Percentiles rank a stretch among this genome's conserved stretches.
Conservation (phyloP, 257 asterid genomes). For the Nicotiana tabacum region DNA sequence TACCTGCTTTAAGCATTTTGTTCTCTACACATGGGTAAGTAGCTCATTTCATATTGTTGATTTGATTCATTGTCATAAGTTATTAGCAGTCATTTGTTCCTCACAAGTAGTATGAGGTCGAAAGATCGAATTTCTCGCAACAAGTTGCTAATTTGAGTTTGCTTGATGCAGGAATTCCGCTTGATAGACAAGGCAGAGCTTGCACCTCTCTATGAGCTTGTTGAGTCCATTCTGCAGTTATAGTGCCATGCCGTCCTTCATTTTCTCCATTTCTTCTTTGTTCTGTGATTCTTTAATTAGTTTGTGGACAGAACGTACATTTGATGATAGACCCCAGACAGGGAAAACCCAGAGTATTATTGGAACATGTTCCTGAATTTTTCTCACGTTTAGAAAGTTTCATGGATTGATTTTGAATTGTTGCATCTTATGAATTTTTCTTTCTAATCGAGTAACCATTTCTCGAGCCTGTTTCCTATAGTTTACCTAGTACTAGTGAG, state of each 20-base stretch:
- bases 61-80: not conserved
- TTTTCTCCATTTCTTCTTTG: not conserved
- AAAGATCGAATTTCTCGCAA: not conserved
- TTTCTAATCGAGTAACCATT: not conserved
- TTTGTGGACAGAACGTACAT: not conserved
- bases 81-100: not conserved
- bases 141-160: not conserved
- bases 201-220: slow-evolving; percentile 78
- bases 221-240: slow-evolving; percentile 40
- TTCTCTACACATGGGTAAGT: slow-evolving; percentile 64
- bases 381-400: not conserved
- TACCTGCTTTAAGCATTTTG: slow-evolving; percentile 77
- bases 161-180: slow-evolving; percentile 57
- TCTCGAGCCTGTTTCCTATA: not conserved
- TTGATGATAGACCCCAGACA: not conserved
- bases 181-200: slow-evolving; percentile 82
- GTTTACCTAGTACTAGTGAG: not conserved
- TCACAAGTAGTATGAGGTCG: not conserved
- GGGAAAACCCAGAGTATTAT: not conserved
- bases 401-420: not conserved
- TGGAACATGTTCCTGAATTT: not conserved
- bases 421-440: not conserved
- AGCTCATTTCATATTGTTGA: not conserved
- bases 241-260: not conserved
- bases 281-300: not conserved